These are phyloP conservation scores for Dalbergia oliveri DNA, from an alignment of 306 rosid genomes.

Conservation along the genomic window DNA sequence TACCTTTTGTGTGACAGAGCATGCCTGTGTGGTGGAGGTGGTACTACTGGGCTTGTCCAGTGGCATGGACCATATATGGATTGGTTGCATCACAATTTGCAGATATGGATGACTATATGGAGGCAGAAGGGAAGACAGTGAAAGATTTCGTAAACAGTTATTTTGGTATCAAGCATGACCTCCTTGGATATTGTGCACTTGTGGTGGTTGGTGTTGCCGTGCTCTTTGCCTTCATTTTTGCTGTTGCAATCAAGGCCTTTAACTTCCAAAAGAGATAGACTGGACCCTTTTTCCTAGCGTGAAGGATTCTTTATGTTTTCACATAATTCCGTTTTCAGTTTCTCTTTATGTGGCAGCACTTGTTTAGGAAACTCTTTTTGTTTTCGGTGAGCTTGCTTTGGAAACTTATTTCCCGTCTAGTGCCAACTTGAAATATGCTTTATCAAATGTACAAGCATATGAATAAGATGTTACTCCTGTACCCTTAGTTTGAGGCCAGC, in stretches of 20 bases:
- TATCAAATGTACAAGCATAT: too few relatives aligned
- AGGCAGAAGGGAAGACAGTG: neutral
- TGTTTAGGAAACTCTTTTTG: neutral
- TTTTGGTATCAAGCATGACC: conserved; percentile 60
- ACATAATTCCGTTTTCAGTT: neutral
- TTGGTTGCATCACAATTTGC: conserved; percentile 73
- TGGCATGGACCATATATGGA: conserved; percentile 83
- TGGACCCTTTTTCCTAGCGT: neutral
- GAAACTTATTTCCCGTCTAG: conserved; percentile 5
- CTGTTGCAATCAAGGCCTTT: conserved; percentile 51
- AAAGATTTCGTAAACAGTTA: conserved; percentile 35
- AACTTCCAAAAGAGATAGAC: conserved; percentile 67
- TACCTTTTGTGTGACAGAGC: conserved; percentile 17
- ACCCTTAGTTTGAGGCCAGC: conserved; percentile 21
- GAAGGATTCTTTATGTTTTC: conserved; percentile 37
- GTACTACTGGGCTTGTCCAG: conserved; percentile 84
- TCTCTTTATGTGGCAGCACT: neutral
- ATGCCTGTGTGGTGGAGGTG: conserved; percentile 83
- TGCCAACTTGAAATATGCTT: neutral
- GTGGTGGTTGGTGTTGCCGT: conserved; percentile 48
- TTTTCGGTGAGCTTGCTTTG: neutral
- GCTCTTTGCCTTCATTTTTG: conserved; percentile 55
- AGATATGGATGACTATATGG: conserved; percentile 34
- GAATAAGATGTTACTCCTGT: conserved; percentile 1
- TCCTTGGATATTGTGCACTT: conserved; percentile 51